A percentile compares a stretch with the other conserved stretches of the same genome.
Evolutionary conservation across 306 rosid genomes (phyloP).

Genomic region (Cyamopsis tetragonoloba): DNA sequence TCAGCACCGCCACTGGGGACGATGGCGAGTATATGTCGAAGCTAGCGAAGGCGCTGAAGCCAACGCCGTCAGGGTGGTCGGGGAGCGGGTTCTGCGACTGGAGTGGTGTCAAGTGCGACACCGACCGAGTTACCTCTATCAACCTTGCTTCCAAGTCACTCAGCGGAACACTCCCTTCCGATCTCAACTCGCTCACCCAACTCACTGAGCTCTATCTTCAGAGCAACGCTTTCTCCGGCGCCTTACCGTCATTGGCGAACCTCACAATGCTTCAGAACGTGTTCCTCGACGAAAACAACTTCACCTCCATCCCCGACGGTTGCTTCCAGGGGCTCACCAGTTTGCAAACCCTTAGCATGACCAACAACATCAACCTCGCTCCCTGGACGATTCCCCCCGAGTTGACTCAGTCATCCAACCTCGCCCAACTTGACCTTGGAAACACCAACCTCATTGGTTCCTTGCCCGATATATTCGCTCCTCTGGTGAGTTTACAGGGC

Average conservation of each 20-base stretch:
- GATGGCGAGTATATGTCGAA: slow-evolving; percentile 47
- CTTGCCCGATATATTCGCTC: slow-evolving; percentile 52
- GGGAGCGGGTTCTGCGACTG: slow-evolving; percentile 37
- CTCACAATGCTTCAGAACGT: slow-evolving; percentile 41
- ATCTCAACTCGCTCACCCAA: slow-evolving; percentile 51
- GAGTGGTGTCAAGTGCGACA: slow-evolving; percentile 47
- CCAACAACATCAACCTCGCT: slow-evolving; percentile 28
- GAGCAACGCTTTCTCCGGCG: slow-evolving; percentile 44
- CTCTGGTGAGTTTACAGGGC: slow-evolving; percentile 38
- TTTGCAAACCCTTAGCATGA: slow-evolving; percentile 46
- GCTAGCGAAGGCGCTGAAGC: slow-evolving; percentile 33
- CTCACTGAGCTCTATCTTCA: slow-evolving; percentile 55
- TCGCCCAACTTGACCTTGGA: slow-evolving; percentile 38
- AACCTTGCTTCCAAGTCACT: slow-evolving; percentile 34
- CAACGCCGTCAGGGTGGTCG: slow-evolving; percentile 52
- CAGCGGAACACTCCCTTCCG: slow-evolving; percentile 53
- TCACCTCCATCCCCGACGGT: slow-evolving; percentile 44
- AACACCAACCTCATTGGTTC: slow-evolving; percentile 38
- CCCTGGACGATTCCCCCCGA: slow-evolving; percentile 54
- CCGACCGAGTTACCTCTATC: slow-evolving; percentile 46
- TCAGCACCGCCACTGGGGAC: slow-evolving; percentile 44
- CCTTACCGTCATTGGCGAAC: slow-evolving; percentile 58
- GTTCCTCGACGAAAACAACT: slow-evolving; percentile 47
- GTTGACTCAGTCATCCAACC: slow-evolving; percentile 38
- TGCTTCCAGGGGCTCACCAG: slow-evolving; percentile 46